Evolutionary conservation across 2,329 filamentous ascomycete species (phyloP).

Genomic region (Incumbomyces lentus): DNA sequence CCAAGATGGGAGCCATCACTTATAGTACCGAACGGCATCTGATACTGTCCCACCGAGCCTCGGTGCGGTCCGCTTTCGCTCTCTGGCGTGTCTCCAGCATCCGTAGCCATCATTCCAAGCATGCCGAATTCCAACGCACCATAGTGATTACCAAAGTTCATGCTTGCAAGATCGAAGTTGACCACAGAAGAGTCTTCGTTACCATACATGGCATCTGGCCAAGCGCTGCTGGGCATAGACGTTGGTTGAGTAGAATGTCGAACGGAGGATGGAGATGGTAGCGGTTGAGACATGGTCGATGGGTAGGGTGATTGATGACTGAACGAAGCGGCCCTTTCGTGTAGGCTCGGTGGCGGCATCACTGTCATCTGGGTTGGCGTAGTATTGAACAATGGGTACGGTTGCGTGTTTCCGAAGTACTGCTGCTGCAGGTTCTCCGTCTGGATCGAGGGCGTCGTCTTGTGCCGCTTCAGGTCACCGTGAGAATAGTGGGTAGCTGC

Average conservation of each 20-base stretch:
- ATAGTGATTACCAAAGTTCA: slow-evolving; percentile 94
- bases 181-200: slow-evolving; percentile 85
- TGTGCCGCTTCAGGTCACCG: slow-evolving; percentile 32
- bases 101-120: slow-evolving; percentile 91
- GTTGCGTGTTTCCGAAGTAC: slow-evolving; percentile 30
- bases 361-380: slow-evolving; percentile 32
- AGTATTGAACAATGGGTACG: slow-evolving; percentile 25
- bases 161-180: slow-evolving; percentile 88
- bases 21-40: slow-evolving; percentile 29
- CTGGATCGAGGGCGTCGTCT: slow-evolving; percentile 23
- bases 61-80: slow-evolving; percentile 47
- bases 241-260: slow-evolving; percentile 35
- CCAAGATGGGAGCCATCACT: slow-evolving; percentile 36
- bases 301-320: slow-evolving; percentile 64
- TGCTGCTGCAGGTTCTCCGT: slow-evolving; percentile 28
- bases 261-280: slow-evolving; percentile 24
- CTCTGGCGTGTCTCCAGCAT: slow-evolving; percentile 67
- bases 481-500: slow-evolving; percentile 56
- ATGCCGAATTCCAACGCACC: slow-evolving; percentile 93
- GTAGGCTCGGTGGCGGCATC: slow-evolving; percentile 34
- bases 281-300: slow-evolving; percentile 43
- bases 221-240: slow-evolving; percentile 40
- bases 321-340: slow-evolving; percentile 44
- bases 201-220: slow-evolving; percentile 57
- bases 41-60: slow-evolving; percentile 35